Base-by-base conservation (phyloP, 768 basidiomycete genomes). In the Hypholoma fasciculare region DNA sequence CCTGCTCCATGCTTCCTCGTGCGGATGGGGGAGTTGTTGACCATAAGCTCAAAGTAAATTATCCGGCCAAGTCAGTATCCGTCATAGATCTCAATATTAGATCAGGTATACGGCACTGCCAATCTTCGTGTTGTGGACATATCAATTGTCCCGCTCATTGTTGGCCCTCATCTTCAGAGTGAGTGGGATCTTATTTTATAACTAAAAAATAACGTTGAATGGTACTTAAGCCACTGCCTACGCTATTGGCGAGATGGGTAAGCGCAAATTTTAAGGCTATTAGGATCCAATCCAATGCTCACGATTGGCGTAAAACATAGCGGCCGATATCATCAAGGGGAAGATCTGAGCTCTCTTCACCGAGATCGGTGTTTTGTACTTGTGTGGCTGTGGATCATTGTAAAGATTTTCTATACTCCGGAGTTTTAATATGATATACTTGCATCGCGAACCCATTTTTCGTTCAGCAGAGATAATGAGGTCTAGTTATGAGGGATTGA, bases 61-160 rank as follows among this genome's bases (percentile, higher is more conserved):
- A 16, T 20, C 20, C 20, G 13, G 8, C 2, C 7, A 30, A 8
- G 26, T 20, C 23, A 11, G 43, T 39, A 36, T 39, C 19, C 4
- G 16, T 11, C 37, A 14, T 40, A 36, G 9, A 43, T 20, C 16
- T 14, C 46, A 30, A 7, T 9, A 16, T 7, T 14, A 14, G 3
- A 30, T 30, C 14, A 60, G 58, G 54, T 60, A 3, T 60, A 60
- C 17, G 54, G 59, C 2, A 56, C 59, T 1, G 36, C 36, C 3
- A 60, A 60, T 16, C 23, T 60, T 16, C 59, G 59, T 19, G 59
- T 60, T 27, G 59, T 47, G 5, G 59, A 56, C 46, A 49, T 56
- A 37, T 60, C 59, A 6, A 56, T 60, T 37, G 36, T 59, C 38
- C 58, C 58, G 8, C 52, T 59, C 34, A 52, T 54, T 11, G 51